phyloP scores from a whole-genome alignment of 495 filamentous ascomycete genomes.

The Neurospora hispaniola region DNA sequence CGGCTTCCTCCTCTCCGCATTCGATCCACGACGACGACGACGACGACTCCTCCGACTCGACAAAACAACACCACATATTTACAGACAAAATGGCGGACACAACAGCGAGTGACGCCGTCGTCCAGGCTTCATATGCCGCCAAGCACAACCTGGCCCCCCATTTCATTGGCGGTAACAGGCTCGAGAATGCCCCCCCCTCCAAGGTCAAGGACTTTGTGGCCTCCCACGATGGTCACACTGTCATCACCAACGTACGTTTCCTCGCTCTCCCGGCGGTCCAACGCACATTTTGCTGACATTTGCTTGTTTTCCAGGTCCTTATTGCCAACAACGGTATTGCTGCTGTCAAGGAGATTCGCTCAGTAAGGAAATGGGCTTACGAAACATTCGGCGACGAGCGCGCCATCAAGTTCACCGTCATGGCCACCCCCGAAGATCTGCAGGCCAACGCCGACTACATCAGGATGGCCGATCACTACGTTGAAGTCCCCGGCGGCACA shows the following conservation, averaged over 20 bases:
- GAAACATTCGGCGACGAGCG: constrained; percentile 97
- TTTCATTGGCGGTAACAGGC: constrained; percentile 89
- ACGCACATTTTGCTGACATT: not conserved
- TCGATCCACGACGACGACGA: not conserved
- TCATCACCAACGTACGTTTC: constrained; percentile 81
- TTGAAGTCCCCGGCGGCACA: constrained; percentile 96
- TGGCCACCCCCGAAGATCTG: constrained; percentile 99
- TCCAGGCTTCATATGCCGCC: constrained; percentile 51
- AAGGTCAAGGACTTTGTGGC: constrained; percentile 93
- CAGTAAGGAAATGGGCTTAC: constrained; percentile 99
- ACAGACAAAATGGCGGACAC: constrained; percentile 29
- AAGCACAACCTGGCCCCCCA: constrained; percentile 76
- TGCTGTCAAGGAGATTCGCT: constrained; percentile 97
- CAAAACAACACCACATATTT: not conserved
- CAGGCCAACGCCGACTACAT: constrained; percentile 98
- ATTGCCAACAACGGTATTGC: constrained; percentile 99
- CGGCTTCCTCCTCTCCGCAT: constrained; percentile 1
- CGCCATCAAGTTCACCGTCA: constrained; percentile 98
- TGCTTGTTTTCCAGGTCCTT: constrained; percentile 54
- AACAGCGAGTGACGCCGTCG: constrained; percentile 36
- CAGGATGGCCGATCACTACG: constrained; percentile 98
- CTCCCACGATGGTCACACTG: constrained; percentile 82
- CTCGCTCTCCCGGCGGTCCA: no score
- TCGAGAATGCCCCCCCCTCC: constrained; percentile 66
- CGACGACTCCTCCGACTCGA: not conserved